These are phyloP conservation scores for Leccinellum rugosiceps DNA, from an alignment of 768 basidiomycete species.

Conservation along the genomic window DNA sequence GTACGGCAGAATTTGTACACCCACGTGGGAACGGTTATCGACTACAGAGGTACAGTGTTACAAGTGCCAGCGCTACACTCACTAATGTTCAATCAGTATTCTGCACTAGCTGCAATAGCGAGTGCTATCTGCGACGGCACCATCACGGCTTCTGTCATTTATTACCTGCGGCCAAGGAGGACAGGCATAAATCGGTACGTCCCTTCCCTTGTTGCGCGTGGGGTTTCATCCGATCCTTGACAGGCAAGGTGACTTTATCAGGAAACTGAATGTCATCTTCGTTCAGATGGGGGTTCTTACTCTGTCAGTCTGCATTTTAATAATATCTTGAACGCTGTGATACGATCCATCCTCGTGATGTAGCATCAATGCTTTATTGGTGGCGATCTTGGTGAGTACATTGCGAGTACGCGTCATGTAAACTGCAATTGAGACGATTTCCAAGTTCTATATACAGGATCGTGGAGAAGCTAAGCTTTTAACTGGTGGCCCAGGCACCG, in stretches of 20 bases:
- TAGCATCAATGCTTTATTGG: slow-evolving; percentile 9
- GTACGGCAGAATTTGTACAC: slow-evolving; percentile 4
- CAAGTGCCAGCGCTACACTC: not conserved
- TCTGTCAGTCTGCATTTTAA: slow-evolving; percentile 5
- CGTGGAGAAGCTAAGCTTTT: not conserved
- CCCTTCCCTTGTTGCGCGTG: no score
- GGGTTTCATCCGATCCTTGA: not conserved
- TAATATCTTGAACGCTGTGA: not conserved
- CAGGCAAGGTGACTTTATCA: slow-evolving; percentile 14
- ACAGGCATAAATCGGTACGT: slow-evolving; percentile 13
- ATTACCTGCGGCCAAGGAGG: slow-evolving; percentile 12
- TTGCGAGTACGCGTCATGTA: not conserved
- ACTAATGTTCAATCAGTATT: slow-evolving; percentile 1
- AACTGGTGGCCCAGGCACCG: slow-evolving; percentile 3
- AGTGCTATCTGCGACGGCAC: slow-evolving; percentile 19
- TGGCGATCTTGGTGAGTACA: slow-evolving; percentile 13
- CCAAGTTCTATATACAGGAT: slow-evolving; percentile 18
- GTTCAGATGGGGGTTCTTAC: slow-evolving; percentile 20
- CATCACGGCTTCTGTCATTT: slow-evolving; percentile 17
- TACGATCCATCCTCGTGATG: not conserved
- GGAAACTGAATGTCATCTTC: slow-evolving; percentile 11
- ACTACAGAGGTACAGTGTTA: slow-evolving; percentile 2
- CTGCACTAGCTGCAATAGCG: slow-evolving; percentile 6
- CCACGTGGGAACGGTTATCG: slow-evolving; percentile 3
- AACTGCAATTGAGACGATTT: not conserved